Evolutionary conservation across 1,284 basidiomycete species (phyloP), one percentile per base, ranked within the genome.

Genomic region (Cutaneotrichosporon arboriforme): DNA sequence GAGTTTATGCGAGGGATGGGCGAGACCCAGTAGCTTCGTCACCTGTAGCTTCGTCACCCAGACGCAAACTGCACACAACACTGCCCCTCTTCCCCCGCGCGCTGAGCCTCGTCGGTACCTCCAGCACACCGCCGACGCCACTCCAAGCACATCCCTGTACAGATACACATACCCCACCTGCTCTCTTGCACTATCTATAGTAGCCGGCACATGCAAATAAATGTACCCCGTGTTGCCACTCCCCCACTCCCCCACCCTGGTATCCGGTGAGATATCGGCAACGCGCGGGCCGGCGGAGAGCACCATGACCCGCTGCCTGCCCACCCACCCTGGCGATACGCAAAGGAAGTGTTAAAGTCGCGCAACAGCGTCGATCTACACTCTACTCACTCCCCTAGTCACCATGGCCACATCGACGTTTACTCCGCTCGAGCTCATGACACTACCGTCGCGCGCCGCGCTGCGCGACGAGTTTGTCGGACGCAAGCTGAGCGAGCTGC

Each of bases 381-480:
- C 17, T 18, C 39, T 20, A 38, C 37, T 38, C 37, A 34, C 20
- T 31, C 22, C 4, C 31, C 22, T 38, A 34, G 21, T n/a, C 35
- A 23, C 46, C 34, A 49, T 54, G 54, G 43, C 55, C 38, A 57
- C 33, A 4, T 52, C 51, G 10, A 64, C 61, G 2, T 63, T 60
- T 48, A 69, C 68, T 1, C 66, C 68, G 9, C 46, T 63, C 18
- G 60, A 57, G 15, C 58, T 69, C 15, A 54, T 65, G 44, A 31
- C 53, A 8, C 57, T 69, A 10, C 76, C 77, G 0, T 73, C 78
- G 60, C 87, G 87, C 68, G 72, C 78, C 40, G 77, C 74, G 12
- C 77, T 90, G 17, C 69, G 79, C 20, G 67, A 80, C 39, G 79
- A 82, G 57, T 90, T 84, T 71, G 74, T 78, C 23, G 84, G 85